phyloP scores from a whole-genome alignment of 768 basidiomycete species.

The Tricholoma bakamatsutake region DNA sequence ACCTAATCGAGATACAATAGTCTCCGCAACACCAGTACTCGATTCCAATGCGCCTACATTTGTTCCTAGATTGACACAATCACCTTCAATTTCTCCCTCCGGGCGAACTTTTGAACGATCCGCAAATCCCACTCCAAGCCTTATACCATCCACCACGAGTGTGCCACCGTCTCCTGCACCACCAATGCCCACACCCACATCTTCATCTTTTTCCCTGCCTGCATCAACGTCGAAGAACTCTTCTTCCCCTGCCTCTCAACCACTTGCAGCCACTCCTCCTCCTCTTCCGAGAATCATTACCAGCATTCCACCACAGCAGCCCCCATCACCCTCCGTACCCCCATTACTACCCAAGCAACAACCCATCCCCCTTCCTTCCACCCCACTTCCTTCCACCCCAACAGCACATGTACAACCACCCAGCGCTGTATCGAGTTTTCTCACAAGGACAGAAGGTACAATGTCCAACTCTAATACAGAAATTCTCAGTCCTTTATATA shows the following conservation, averaged over 20 bases:
- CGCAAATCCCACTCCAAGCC: slow-evolving; percentile 13
- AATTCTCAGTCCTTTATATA: slow-evolving; percentile 37
- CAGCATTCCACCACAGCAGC: slow-evolving; percentile 6
- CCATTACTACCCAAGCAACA: slow-evolving; percentile 33
- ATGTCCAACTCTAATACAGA: slow-evolving; percentile 23
- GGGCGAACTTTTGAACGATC: slow-evolving; percentile 5
- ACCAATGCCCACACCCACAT: slow-evolving; percentile 7
- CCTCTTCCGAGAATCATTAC: slow-evolving; percentile 21
- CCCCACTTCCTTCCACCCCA: slow-evolving; percentile 44
- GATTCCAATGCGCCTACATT: slow-evolving; percentile 22
- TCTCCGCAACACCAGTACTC: not conserved
- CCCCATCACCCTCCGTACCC: slow-evolving; percentile 24
- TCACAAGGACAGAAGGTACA: slow-evolving; percentile 21
- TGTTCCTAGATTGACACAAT: slow-evolving; percentile 10
- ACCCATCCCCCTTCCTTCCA: slow-evolving; percentile 43
- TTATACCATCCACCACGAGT: slow-evolving; percentile 2
- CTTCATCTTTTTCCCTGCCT: slow-evolving; percentile 1
- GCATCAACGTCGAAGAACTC: slow-evolving; percentile 2
- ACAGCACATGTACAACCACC: slow-evolving; percentile 22
- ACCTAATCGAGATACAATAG: not conserved
- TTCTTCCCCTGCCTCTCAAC: slow-evolving; percentile 11
- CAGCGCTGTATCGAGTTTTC: slow-evolving; percentile 27
- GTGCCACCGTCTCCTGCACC: slow-evolving; percentile 12
- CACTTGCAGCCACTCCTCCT: slow-evolving; percentile 14
- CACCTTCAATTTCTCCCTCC: slow-evolving; percentile 3